Conservation (phyloP, 495 filamentous ascomycete genomes). For the Aspergillus panamensis region DNA sequence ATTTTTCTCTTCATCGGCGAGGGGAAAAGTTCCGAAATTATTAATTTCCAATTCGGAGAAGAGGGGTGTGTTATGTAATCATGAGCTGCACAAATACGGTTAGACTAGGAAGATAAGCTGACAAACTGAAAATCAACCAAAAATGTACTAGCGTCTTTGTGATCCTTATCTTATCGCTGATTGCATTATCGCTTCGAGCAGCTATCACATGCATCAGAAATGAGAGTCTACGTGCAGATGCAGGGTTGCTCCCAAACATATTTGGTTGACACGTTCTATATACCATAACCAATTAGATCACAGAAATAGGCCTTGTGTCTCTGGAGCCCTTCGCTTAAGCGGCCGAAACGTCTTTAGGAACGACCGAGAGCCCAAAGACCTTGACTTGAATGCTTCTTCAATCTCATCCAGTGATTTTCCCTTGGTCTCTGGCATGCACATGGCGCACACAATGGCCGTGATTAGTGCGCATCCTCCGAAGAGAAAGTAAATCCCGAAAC, state of each 20-base stretch:
- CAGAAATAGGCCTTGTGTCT: not conserved
- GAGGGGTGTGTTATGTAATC: conserved; percentile 23
- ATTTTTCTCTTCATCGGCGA: conserved; percentile 27
- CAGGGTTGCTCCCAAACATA: too few species aligned
- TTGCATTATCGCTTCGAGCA: not conserved
- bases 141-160: not conserved
- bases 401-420: conserved; percentile 56
- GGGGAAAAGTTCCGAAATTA: conserved; percentile 26
- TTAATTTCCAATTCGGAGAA: conserved; percentile 18
- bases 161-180: conserved; percentile 9
- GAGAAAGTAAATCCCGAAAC: conserved; percentile 58
- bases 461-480: conserved; percentile 50
- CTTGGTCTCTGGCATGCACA: conserved; percentile 61
- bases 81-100: conserved; percentile 14
- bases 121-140: conserved; percentile 6
- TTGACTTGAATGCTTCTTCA: conserved; percentile 48
- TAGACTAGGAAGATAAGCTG: conserved; percentile 1
- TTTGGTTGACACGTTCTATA: too few species aligned
- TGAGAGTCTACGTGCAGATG: too few species aligned
- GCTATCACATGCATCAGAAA: too few species aligned
- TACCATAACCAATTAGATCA: not conserved
- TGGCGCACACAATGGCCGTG: conserved; percentile 46
- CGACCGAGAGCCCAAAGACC: conserved; percentile 9
- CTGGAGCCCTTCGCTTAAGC: not conserved
- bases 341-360: conserved; percentile 16